Evolutionary conservation across 371 early-diverging fungal species (phyloP).

Genomic region (Mortierella sp.): DNA sequence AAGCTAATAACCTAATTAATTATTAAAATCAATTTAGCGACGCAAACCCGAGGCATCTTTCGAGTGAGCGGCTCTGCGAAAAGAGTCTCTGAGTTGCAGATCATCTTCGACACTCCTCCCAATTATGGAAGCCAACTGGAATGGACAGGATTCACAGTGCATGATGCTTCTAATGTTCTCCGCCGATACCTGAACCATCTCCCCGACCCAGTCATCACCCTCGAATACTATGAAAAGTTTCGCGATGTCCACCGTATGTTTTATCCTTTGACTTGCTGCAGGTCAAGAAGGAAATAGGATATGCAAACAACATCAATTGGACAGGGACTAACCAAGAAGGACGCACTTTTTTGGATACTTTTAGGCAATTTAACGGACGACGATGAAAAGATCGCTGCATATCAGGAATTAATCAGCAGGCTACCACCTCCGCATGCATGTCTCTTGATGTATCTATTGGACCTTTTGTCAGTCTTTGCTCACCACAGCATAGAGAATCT

Average conservation of each 20-base stretch:
- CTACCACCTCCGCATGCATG: constrained; percentile 70
- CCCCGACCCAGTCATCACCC: constrained; percentile 72
- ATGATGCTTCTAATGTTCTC: constrained; percentile 78
- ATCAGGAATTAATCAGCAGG: constrained; percentile 65
- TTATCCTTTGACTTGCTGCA: not conserved
- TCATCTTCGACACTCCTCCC: constrained; percentile 69
- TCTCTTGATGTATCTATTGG: constrained; percentile 71
- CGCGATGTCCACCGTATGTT: constrained; percentile 66
- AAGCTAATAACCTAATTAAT: constrained; percentile 35
- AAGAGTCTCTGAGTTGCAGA: constrained; percentile 68
- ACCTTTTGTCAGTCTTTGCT: constrained; percentile 69
- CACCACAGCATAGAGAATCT: constrained; percentile 64
- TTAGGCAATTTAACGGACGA: constrained; percentile 58
- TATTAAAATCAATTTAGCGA: constrained; percentile 48
- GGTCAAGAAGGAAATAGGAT: not conserved
- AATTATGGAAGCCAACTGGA: constrained; percentile 67
- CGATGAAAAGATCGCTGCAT: constrained; percentile 64
- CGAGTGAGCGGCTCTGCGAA: constrained; percentile 77
- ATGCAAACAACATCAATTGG: not conserved
- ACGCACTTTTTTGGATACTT: constrained; percentile 16
- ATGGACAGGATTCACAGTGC: constrained; percentile 72
- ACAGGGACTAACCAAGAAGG: not conserved
- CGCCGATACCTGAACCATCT: constrained; percentile 75
- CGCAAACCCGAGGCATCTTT: constrained; percentile 66
- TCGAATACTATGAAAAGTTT: constrained; percentile 67